Evolutionary conservation across 116 monocot genomes (phyloP).

Genomic region (Cymodocea nodosa): DNA sequence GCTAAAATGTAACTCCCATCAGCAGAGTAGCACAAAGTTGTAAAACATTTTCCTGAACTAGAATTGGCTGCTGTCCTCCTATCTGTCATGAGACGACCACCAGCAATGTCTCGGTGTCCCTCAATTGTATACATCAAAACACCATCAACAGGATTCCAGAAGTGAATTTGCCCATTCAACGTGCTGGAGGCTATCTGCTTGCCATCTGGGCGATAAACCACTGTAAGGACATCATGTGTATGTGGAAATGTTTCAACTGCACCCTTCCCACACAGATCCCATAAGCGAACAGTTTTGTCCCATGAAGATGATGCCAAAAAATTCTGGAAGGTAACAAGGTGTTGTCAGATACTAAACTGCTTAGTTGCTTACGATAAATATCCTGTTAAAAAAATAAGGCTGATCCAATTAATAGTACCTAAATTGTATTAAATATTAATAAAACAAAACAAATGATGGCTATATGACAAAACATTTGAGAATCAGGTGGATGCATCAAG

Average conservation of each 20-base stretch:
- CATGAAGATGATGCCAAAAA: conserved; percentile 94
- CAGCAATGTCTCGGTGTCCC: conserved; percentile 85
- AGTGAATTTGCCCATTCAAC: conserved; percentile 87
- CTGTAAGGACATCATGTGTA: conserved; percentile 91
- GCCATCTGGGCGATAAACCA: conserved; percentile 93
- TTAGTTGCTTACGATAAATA: too few species aligned
- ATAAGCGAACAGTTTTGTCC: conserved; percentile 94
- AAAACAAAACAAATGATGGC: too few species aligned
- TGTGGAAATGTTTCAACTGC: conserved; percentile 87
- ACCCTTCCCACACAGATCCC: conserved; percentile 97
- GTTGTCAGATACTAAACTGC: neutral
- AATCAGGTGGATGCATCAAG: too few species aligned
- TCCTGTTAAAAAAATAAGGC: too few species aligned
- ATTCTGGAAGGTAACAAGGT: conserved; percentile 19
- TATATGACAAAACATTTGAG: too few species aligned
- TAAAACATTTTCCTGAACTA: conserved; percentile 83
- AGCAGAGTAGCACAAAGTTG: conserved; percentile 88
- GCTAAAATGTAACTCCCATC: conserved; percentile 97
- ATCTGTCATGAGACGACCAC: conserved; percentile 94
- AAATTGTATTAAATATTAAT: too few species aligned
- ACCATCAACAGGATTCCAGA: conserved; percentile 93
- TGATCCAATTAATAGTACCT: too few species aligned
- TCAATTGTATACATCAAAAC: conserved; percentile 84
- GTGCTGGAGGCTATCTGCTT: conserved; percentile 93
- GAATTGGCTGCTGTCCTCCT: conserved; percentile 76